phyloP scores from a whole-genome alignment of 441 rosid species.

The Mallotus japonicus region DNA sequence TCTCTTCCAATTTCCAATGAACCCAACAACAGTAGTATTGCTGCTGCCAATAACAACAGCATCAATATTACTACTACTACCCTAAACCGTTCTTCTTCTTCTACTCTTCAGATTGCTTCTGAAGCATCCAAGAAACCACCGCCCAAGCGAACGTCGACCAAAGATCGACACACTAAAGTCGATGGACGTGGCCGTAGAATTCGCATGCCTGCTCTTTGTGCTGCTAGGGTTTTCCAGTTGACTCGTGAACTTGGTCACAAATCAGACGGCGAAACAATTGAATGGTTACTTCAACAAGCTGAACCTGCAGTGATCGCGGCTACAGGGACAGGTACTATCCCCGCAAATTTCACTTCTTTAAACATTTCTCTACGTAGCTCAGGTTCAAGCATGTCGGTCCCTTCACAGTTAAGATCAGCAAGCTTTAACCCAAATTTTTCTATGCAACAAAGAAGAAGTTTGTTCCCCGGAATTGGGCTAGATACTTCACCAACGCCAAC shows the following conservation, averaged over 20 bases:
- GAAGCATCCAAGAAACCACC: slow-evolving; percentile 59
- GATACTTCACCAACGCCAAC: slow-evolving; percentile 58
- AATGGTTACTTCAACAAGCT: slow-evolving; percentile 91
- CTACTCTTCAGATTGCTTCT: slow-evolving; percentile 32
- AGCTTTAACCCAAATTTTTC: slow-evolving; percentile 60
- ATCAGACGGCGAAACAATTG: slow-evolving; percentile 90
- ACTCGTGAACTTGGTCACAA: slow-evolving; percentile 91
- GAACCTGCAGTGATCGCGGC: slow-evolving; percentile 94
- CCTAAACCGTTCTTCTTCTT: slow-evolving; percentile 25
- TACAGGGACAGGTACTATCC: slow-evolving; percentile 93
- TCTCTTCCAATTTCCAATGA: slow-evolving; percentile 40
- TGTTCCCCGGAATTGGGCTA: slow-evolving; percentile 60
- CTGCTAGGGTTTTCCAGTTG: slow-evolving; percentile 94
- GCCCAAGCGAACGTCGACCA: slow-evolving; percentile 78
- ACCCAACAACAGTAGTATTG: slow-evolving; percentile 26
- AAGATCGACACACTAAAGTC: slow-evolving; percentile 92
- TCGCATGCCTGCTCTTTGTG: slow-evolving; percentile 97
- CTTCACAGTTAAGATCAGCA: slow-evolving; percentile 69
- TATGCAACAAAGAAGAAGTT: slow-evolving; percentile 46
- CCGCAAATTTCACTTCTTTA: slow-evolving; percentile 88
- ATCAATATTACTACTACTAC: slow-evolving; percentile 16
- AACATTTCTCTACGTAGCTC: slow-evolving; percentile 93
- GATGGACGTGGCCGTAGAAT: slow-evolving; percentile 93
- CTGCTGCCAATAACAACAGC: slow-evolving; percentile 29
- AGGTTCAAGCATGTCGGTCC: slow-evolving; percentile 81